phyloP scores from a whole-genome alignment of 2,329 filamentous ascomycete species.

The Helotiales sp. region DNA sequence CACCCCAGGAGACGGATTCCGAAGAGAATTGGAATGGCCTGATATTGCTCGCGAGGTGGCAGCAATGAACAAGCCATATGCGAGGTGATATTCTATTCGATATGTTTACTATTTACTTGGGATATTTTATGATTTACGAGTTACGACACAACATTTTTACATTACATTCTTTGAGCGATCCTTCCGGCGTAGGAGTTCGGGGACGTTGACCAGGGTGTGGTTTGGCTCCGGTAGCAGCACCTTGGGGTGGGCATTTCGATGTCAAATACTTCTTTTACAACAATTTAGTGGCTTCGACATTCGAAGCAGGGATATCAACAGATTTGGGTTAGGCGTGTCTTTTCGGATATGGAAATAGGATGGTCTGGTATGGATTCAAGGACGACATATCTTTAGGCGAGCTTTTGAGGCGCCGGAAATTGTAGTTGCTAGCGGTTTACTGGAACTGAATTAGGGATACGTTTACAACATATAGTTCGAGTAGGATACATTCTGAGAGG shows the following conservation, averaged over 20 bases:
- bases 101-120: constrained; percentile 5
- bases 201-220: not conserved
- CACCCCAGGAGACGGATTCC: constrained; percentile 35
- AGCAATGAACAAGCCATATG: constrained; percentile 93
- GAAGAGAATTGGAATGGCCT: constrained; percentile 79
- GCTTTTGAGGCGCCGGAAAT: constrained; percentile 4
- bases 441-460: not conserved
- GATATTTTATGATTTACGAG: constrained; percentile 22
- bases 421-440: not conserved
- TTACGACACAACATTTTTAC: constrained; percentile 16
- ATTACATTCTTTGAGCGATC: constrained; percentile 22
- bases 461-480: not conserved
- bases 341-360: not conserved
- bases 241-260: not conserved
- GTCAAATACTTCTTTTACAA: not conserved
- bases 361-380: not conserved
- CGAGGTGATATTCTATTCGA: constrained; percentile 49
- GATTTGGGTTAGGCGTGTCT: not conserved
- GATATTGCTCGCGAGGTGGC: constrained; percentile 89
- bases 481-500: not conserved
- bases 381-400: not conserved
- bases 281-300: not conserved
- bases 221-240: not conserved
- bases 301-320: constrained; percentile 1
- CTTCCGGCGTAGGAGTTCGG: constrained; percentile 7